Conservation (phyloP, 192 early-diverging fungal genomes). For the Gonapodya sp. region DNA sequence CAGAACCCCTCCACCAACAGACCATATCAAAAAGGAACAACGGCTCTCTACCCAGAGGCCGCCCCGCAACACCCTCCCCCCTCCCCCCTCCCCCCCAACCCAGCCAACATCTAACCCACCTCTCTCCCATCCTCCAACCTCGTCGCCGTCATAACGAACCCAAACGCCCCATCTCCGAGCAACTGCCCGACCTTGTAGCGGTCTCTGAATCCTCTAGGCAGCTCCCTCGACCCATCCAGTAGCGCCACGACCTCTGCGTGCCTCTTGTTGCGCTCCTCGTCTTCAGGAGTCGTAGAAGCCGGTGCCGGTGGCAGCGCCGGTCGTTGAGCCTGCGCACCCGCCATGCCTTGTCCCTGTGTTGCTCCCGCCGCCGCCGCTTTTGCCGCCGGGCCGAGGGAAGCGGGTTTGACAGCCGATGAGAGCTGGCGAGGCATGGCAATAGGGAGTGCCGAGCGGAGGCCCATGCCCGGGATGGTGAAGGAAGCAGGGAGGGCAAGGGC, state of each 20-base stretch:
- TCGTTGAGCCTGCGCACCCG: too few species aligned
- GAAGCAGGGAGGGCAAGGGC: neutral
- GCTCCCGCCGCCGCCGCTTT: too few species aligned
- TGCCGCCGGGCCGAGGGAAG: too few species aligned
- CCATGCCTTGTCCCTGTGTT: too few species aligned
- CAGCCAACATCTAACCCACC: constrained; percentile 19
- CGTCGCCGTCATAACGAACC: constrained; percentile 37
- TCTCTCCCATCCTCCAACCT: constrained; percentile 16
- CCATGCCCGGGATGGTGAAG: neutral
- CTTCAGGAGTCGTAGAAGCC: neutral
- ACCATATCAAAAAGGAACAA: neutral
- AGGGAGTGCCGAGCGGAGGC: neutral
- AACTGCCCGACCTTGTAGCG: constrained; percentile 27
- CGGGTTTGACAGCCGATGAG: too few species aligned
- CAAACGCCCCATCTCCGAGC: constrained; percentile 40
- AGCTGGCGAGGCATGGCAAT: too few species aligned
- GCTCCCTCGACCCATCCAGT: constrained; percentile 19
- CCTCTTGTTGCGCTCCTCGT: constrained; percentile 18
- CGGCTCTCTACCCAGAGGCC: too few species aligned
- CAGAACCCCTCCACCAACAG: neutral
- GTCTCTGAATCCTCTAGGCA: constrained; percentile 16
- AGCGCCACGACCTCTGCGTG: constrained; percentile 23
- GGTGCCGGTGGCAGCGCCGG: too few species aligned
- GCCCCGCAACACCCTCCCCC: too few species aligned
- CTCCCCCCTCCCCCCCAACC: too few species aligned